phyloP scores from a whole-genome alignment of 1,139 yeast genomes.

The Candida sp. region DNA sequence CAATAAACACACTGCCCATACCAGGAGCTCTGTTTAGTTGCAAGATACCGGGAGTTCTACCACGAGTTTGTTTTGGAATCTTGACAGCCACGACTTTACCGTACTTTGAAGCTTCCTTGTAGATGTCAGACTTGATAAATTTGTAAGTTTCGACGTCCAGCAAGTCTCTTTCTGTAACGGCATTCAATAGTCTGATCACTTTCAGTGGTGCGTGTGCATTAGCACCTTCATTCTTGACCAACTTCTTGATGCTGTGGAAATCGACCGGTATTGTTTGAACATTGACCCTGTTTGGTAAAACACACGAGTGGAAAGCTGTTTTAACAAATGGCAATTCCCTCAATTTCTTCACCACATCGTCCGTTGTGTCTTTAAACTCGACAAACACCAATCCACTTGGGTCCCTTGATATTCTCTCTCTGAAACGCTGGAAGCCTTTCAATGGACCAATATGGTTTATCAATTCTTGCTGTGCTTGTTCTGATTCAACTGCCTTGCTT shows the following conservation, averaged over 20 bases:
- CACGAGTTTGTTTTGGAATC: constrained; percentile 70
- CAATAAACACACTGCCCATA: constrained; percentile 74
- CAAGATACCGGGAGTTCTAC: constrained; percentile 45
- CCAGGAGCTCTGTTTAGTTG: constrained; percentile 54
- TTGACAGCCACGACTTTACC: constrained; percentile 60
- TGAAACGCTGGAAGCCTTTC: constrained; percentile 32
- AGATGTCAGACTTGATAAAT: constrained; percentile 45
- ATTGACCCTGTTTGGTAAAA: constrained; percentile 30
- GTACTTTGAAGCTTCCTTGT: constrained; percentile 51
- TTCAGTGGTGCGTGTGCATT: constrained; percentile 47
- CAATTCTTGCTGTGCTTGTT: constrained; percentile 30
- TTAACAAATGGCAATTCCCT: constrained; percentile 21
- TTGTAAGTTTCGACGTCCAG: constrained; percentile 52
- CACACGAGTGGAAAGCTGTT: constrained; percentile 38
- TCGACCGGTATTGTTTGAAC: constrained; percentile 42
- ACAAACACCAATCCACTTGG: constrained; percentile 46
- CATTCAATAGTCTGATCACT: constrained; percentile 69
- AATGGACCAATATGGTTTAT: constrained; percentile 23
- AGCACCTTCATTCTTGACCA: constrained; percentile 40
- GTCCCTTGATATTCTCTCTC: constrained; percentile 41
- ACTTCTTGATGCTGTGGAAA: constrained; percentile 30
- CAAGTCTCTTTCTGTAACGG: constrained; percentile 68
- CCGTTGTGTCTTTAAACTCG: constrained; percentile 25
- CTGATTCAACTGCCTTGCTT: constrained; percentile 27
- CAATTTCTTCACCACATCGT: constrained; percentile 18